Evolutionary conservation across 2,329 filamentous ascomycete species (phyloP).

Genomic region (Talaromyces sp.): DNA sequence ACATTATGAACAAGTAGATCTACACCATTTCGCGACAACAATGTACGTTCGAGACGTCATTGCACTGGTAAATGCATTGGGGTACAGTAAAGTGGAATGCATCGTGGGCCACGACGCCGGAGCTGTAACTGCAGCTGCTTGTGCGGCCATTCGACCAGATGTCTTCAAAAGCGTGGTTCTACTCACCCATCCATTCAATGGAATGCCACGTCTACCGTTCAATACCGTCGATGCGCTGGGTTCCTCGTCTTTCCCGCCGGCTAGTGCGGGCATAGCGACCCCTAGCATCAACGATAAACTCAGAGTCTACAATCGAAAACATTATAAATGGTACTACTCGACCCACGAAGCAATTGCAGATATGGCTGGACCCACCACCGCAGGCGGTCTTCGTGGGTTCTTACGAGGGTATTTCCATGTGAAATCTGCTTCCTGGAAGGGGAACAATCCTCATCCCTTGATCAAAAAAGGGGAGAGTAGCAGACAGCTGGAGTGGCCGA

Average conservation of each 20-base stretch:
- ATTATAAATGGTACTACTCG: conserved; percentile 61
- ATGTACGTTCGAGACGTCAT: conserved; percentile 59
- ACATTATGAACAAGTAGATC: conserved; percentile 48
- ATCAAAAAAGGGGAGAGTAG: background rate
- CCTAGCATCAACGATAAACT: conserved; percentile 51
- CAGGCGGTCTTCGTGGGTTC: conserved; percentile 51
- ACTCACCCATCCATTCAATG: conserved; percentile 62
- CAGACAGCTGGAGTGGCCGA: conserved; percentile 45
- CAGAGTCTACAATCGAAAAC: conserved; percentile 54
- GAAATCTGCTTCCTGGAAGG: conserved; percentile 58
- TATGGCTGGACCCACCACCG: conserved; percentile 36
- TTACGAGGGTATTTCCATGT: conserved; percentile 64
- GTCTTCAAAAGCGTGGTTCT: conserved; percentile 58
- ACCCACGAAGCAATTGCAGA: conserved; percentile 32
- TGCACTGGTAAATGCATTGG: conserved; percentile 56
- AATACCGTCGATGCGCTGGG: conserved; percentile 32
- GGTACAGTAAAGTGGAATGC: conserved; percentile 54
- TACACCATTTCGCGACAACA: conserved; percentile 54
- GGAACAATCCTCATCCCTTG: conserved; percentile 52
- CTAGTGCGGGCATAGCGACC: background rate
- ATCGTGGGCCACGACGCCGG: conserved; percentile 62
- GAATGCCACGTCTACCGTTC: conserved; percentile 47
- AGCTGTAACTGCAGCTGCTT: conserved; percentile 55
- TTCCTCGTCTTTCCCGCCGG: conserved; percentile 4
- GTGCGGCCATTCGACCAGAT: conserved; percentile 59